Evolutionary conservation across 2,329 filamentous ascomycete genomes (phyloP).

Genomic region (Cladorrhinum sp.): DNA sequence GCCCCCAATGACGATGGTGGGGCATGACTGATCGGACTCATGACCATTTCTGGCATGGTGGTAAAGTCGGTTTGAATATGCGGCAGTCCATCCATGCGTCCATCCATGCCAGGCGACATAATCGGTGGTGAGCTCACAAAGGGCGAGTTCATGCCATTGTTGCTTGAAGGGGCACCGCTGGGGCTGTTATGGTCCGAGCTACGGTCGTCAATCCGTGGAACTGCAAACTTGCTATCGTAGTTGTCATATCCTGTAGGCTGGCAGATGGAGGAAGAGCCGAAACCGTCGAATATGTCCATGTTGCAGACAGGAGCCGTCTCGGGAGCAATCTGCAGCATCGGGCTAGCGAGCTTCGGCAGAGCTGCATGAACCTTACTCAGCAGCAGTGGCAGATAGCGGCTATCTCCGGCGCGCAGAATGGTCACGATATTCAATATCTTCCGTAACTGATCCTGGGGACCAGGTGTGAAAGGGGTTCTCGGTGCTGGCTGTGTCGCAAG

Average conservation of each 20-base stretch:
- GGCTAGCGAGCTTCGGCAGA: slow-evolving; percentile 60
- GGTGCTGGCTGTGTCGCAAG: slow-evolving; percentile 63
- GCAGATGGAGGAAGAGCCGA: slow-evolving; percentile 61
- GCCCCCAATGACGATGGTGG: slow-evolving; percentile 26
- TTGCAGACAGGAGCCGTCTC: slow-evolving; percentile 44
- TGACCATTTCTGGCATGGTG: slow-evolving; percentile 52
- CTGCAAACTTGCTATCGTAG: slow-evolving; percentile 45
- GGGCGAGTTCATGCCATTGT: slow-evolving; percentile 46
- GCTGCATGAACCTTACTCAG: slow-evolving; percentile 73
- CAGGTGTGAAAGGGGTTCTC: slow-evolving; percentile 59
- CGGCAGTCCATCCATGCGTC: slow-evolving; percentile 41
- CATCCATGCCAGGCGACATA: slow-evolving; percentile 51
- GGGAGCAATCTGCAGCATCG: slow-evolving; percentile 57
- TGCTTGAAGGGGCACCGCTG: slow-evolving; percentile 31
- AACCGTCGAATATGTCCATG: slow-evolving; percentile 65
- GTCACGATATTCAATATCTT: slow-evolving; percentile 66
- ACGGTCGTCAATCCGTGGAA: slow-evolving; percentile 42
- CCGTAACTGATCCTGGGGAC: slow-evolving; percentile 71
- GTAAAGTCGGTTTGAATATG: slow-evolving; percentile 45
- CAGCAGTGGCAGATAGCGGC: slow-evolving; percentile 73
- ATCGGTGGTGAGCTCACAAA: slow-evolving; percentile 53
- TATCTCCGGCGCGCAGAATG: slow-evolving; percentile 69
- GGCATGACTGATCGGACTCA: slow-evolving; percentile 46
- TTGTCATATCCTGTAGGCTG: slow-evolving; percentile 51
- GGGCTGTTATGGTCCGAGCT: slow-evolving; percentile 39